A percentile compares a stretch with the other conserved stretches of the same genome.
phyloP scores from a whole-genome alignment of 2,329 filamentous ascomycete species.

The Pleoardoris graminearum region DNA sequence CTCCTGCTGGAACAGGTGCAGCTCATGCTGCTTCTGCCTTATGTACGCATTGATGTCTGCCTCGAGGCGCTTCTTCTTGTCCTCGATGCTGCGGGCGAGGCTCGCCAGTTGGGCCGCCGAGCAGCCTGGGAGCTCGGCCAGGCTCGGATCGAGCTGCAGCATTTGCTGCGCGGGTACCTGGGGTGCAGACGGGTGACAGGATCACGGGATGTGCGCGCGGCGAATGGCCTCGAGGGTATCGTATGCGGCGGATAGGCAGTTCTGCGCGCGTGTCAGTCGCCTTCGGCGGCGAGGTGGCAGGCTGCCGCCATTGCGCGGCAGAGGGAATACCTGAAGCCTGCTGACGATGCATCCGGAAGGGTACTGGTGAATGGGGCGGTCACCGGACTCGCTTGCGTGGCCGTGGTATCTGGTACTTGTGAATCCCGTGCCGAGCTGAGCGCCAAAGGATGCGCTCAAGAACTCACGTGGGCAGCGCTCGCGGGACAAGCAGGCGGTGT shows the following conservation, averaged over 20 bases:
- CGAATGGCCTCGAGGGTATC: constrained; percentile 18
- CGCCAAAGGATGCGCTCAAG: not conserved
- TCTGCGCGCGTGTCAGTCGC: constrained; percentile 21
- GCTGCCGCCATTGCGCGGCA: constrained; percentile 6
- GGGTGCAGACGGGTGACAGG: constrained; percentile 18
- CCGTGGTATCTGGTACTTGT: not conserved
- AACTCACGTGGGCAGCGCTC: constrained; percentile 2
- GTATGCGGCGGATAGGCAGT: constrained; percentile 12
- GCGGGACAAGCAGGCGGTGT: not conserved
- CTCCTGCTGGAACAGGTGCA: constrained; percentile 38
- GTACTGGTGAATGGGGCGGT: constrained; percentile 18
- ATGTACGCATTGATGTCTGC: constrained; percentile 42
- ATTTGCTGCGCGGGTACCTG: constrained; percentile 23
- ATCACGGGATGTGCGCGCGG: constrained; percentile 20
- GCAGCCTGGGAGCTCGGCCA: constrained; percentile 41
- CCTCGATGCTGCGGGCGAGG: constrained; percentile 40
- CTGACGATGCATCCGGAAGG: constrained; percentile 37
- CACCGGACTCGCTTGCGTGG: constrained; percentile 15
- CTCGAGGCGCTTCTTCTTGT: constrained; percentile 42
- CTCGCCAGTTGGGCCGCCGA: constrained; percentile 35
- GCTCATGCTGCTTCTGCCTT: constrained; percentile 36
- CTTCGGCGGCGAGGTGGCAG: constrained; percentile 11
- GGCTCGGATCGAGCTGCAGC: constrained; percentile 33
- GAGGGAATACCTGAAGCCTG: constrained; percentile 30
- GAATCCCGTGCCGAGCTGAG: not conserved